Conservation (phyloP, 805 yeast species). For the Grigorovia humatica region DNA sequence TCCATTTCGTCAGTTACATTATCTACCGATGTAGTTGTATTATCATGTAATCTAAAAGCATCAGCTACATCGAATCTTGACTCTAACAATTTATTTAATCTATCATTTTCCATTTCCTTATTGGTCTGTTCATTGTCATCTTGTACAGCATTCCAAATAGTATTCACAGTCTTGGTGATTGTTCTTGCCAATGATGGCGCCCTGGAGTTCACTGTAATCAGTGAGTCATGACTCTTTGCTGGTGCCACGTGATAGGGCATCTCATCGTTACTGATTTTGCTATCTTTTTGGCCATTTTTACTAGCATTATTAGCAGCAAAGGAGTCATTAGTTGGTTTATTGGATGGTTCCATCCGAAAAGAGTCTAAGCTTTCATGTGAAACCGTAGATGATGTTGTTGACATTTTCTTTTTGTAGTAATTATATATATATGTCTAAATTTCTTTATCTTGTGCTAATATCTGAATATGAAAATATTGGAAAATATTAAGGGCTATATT, state of each 20-base stretch:
- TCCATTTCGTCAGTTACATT: neutral
- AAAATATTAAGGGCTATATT: too few relatives aligned
- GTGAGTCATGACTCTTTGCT: neutral
- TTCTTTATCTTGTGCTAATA: too few relatives aligned
- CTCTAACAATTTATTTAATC: slow-evolving; percentile 13
- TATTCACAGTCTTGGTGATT: slow-evolving; percentile 9
- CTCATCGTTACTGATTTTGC: neutral
- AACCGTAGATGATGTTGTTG: neutral
- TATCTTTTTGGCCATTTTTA: neutral
- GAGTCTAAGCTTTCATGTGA: neutral
- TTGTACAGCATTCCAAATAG: slow-evolving; percentile 12
- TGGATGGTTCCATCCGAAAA: neutral
- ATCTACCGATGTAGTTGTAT: slow-evolving; percentile 1
- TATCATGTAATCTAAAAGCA: slow-evolving; percentile 19
- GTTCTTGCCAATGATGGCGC: slow-evolving; percentile 7
- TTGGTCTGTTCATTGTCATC: slow-evolving; percentile 18
- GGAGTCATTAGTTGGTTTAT: neutral
- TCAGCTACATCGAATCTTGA: slow-evolving; percentile 24
- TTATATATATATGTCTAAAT: neutral
- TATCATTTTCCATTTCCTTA: slow-evolving; percentile 1
- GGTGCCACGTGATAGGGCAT: neutral
- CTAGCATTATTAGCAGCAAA: neutral
- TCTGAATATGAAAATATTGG: too few relatives aligned
- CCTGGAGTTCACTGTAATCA: neutral
- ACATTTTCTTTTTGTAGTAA: neutral